phyloP scores from a whole-genome alignment of 176 grass and related monocot species.

The Tillandsia leiboldiana region DNA sequence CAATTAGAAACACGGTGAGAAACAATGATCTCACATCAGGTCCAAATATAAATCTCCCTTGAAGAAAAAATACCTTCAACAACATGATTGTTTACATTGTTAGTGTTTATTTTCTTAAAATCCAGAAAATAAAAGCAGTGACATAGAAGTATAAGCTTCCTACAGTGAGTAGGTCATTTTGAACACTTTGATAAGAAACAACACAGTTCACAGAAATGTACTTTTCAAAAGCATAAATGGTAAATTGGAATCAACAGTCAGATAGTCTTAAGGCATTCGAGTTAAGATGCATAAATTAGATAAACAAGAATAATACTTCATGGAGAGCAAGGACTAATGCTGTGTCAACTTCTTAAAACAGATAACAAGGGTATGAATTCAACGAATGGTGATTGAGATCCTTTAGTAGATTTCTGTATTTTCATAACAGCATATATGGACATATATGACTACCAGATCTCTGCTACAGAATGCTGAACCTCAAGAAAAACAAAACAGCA shows the following conservation, averaged over 20 bases:
- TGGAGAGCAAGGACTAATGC: too few relatives aligned
- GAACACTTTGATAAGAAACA: neutral
- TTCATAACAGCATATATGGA: too few relatives aligned
- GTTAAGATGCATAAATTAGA: neutral
- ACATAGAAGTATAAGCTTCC: neutral
- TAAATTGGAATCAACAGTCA: neutral
- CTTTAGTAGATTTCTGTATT: too few relatives aligned
- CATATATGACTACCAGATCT: too few relatives aligned
- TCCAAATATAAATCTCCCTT: conserved; percentile 96
- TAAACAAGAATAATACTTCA: too few relatives aligned
- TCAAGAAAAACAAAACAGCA: too few relatives aligned
- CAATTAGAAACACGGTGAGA: conserved; percentile 86
- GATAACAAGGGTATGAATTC: too few relatives aligned
- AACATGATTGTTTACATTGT: neutral
- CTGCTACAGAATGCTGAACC: too few relatives aligned
- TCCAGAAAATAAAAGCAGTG: neutral
- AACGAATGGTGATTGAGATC: too few relatives aligned
- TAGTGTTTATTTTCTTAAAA: neutral
- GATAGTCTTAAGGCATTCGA: neutral
- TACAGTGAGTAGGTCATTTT: neutral
- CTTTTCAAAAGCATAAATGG: neutral
- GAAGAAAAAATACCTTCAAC: conserved; percentile 81
- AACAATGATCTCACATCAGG: conserved; percentile 93
- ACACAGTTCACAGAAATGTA: neutral
- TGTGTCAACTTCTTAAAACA: too few relatives aligned